Conservation (phyloP, 441 rosid species). For the Syzygium malaccense region DNA sequence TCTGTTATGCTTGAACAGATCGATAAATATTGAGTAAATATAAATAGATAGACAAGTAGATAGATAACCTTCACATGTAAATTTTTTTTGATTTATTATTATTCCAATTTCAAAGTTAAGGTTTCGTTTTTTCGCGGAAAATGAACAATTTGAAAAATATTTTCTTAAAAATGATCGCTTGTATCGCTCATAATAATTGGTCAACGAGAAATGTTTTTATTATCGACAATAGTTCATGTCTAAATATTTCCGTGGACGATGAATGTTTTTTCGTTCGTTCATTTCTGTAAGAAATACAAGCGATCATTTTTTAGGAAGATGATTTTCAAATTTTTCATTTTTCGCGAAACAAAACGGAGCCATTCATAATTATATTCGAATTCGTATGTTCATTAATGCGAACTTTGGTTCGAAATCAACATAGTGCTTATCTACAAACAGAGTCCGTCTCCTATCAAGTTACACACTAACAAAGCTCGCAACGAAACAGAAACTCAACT, state of each 20-base stretch:
- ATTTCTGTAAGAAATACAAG: neutral
- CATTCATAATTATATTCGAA: neutral
- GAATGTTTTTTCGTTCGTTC: neutral
- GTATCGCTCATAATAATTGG: neutral
- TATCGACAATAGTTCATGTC: neutral
- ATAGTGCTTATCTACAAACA: too few species aligned
- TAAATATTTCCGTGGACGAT: neutral
- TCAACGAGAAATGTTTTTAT: neutral
- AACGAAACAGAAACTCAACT: too few species aligned
- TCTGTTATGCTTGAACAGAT: neutral
- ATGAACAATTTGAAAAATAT: neutral
- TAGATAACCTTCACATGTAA: neutral
- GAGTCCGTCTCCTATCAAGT: neutral
- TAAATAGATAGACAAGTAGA: neutral
- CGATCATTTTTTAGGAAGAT: neutral
- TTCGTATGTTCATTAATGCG: neutral
- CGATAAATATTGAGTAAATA: neutral
- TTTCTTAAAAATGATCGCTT: neutral
- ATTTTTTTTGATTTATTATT: neutral
- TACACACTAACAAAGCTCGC: neutral
- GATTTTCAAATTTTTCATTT: neutral
- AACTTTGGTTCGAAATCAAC: neutral
- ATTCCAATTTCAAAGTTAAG: neutral
- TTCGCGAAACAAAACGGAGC: fast-evolving
- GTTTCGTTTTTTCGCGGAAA: fast-evolving